A percentile compares a stretch with the other conserved stretches of the same genome.
Conservation (phyloP, 495 filamentous ascomycete species). For the Neurospora sp. region DNA sequence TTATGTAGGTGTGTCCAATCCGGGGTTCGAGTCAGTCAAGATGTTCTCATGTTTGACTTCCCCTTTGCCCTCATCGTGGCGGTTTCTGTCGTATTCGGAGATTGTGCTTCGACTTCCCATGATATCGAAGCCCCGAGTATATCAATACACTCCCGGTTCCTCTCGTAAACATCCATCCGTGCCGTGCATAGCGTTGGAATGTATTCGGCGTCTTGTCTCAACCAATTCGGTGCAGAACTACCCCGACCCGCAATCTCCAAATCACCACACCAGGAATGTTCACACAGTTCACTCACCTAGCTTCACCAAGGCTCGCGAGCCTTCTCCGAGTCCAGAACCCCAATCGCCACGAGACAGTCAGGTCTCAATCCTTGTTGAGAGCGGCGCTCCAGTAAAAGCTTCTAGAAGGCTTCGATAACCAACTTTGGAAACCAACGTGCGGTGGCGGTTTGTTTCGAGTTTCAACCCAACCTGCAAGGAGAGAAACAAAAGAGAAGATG, state of each 20-base stretch:
- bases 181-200: neutral
- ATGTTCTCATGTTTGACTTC: neutral
- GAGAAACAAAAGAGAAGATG: neutral
- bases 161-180: neutral
- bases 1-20: neutral
- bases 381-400: neutral
- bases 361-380: neutral
- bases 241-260: neutral
- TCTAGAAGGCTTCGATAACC: neutral
- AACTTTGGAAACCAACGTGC: neutral
- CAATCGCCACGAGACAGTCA: neutral
- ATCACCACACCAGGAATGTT: neutral
- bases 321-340: neutral
- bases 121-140: neutral
- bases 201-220: neutral
- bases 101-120: neutral
- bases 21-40: neutral
- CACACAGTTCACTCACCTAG: neutral
- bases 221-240: neutral
- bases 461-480: neutral
- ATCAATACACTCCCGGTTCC: neutral
- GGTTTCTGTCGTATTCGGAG: neutral
- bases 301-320: neutral
- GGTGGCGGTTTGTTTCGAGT: neutral
- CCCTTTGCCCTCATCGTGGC: neutral